Evolutionary conservation across 805 yeast species (phyloP), one percentile per base, ranked within the genome.

Genomic region (Metschnikowia peoriensis): DNA sequence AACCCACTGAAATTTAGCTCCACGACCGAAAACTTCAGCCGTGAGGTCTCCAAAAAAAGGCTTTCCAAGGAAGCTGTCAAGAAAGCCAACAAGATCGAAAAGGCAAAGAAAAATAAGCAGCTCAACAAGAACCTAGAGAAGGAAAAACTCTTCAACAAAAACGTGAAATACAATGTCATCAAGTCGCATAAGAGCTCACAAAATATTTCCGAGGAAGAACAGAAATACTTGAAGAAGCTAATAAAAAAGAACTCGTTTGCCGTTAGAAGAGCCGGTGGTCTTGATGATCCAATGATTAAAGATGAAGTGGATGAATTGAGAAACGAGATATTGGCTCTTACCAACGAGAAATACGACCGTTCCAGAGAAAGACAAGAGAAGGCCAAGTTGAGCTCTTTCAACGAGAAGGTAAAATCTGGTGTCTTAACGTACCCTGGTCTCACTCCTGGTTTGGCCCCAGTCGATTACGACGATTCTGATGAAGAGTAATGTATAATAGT

Each of bases 401-500:
- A 73, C 46, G 66, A 70, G 32, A 77, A 76, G 61, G 66, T 78
- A 48, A 66, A 74, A 51, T 68, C 70, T 47, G 83, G 82, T 17
- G 60, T 65, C 38, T 67, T 78, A 56, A 67, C 80, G 4, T 69
- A 71, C 55, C 80, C 88, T 40, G 93, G 94, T 28, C 74, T 88
- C 50, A 88, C 96, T 0, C 96, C 94, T 0, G 96, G 96, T 56
- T 77, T 88, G 67, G 96, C 94, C 1, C 94, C 94, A 34, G 91
- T 88, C 27, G 92, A 84, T 37, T 73, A 51, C 44, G 55, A 64
- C 46, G 67, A 65, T 35, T 60, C 64, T 15, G 68, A 65, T 39
- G 63, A 61, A 16, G 66, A 62, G 41, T 60, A 58, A 47, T 45
- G 49, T 52, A 48, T 54, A 45, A 45, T 47, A 52, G 44, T 57